phyloP scores from a whole-genome alignment of 805 yeast genomes.

The Yarrowia phangngaensis region DNA sequence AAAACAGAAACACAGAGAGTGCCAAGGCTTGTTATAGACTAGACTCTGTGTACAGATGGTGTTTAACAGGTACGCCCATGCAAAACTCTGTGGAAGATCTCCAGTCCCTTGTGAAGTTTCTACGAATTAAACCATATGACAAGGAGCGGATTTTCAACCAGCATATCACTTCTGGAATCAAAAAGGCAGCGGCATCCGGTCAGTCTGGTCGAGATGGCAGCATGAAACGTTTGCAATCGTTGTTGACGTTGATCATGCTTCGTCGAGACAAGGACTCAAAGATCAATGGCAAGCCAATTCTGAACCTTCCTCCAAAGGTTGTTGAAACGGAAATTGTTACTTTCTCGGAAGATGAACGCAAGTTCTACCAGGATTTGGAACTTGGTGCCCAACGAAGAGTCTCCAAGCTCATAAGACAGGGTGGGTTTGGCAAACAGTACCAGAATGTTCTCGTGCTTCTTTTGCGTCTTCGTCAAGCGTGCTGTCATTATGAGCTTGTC shows the following conservation, averaged over 20 bases:
- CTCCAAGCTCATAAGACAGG: slow-evolving; percentile 35
- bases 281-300: slow-evolving; percentile 26
- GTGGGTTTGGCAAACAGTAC: slow-evolving; percentile 31
- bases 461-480: slow-evolving; percentile 42
- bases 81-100: slow-evolving; percentile 56
- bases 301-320: slow-evolving; percentile 33
- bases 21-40: slow-evolving; percentile 48
- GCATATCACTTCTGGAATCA: slow-evolving; percentile 3
- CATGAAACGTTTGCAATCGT: slow-evolving; percentile 10
- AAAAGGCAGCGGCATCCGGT: slow-evolving; percentile 24
- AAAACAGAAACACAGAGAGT: slow-evolving; percentile 48
- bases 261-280: slow-evolving; percentile 46
- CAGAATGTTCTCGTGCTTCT: slow-evolving; percentile 37
- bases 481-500: slow-evolving; percentile 36
- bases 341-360: slow-evolving; percentile 36
- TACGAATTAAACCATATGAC: slow-evolving; percentile 30
- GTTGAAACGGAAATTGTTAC: slow-evolving; percentile 32
- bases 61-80: slow-evolving; percentile 62
- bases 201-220: background rate
- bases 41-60: slow-evolving; percentile 49
- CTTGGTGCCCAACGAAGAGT: slow-evolving; percentile 34
- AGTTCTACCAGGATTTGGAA: slow-evolving; percentile 45
- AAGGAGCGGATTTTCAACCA: slow-evolving; percentile 2
- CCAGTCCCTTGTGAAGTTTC: slow-evolving; percentile 48
- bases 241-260: slow-evolving; percentile 40